phyloP scores from a whole-genome alignment of 345 rosid genomes.

The Erysimum cheiranthoides region DNA sequence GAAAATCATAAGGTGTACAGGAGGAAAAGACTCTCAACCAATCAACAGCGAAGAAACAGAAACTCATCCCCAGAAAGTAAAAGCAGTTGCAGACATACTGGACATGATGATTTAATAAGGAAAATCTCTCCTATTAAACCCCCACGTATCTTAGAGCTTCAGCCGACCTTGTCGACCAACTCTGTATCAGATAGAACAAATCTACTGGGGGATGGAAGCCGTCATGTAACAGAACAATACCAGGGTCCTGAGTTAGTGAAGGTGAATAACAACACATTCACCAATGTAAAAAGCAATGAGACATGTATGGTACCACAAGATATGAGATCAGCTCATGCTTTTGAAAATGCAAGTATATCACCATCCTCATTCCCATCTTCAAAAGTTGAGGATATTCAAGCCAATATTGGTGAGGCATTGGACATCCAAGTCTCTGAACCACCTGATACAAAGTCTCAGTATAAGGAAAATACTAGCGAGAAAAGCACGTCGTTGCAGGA shows the following conservation, averaged over 20 bases:
- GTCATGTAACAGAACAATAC: constrained; percentile 40
- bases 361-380: constrained; percentile 42
- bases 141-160: constrained; percentile 43
- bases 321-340: constrained; percentile 31
- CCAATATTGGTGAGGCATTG: constrained; percentile 42
- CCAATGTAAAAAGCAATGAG: constrained; percentile 30
- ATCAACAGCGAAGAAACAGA: constrained; percentile 36
- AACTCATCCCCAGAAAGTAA: constrained; percentile 59
- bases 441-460: constrained; percentile 36
- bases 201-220: constrained; percentile 22
- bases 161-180: constrained; percentile 40
- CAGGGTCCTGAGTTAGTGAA: constrained; percentile 36
- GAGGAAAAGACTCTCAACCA: constrained; percentile 53
- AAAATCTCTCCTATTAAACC: constrained; percentile 36
- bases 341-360: constrained; percentile 39
- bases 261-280: constrained; percentile 34
- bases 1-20: constrained; percentile 54
- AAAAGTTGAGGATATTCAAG: constrained; percentile 40
- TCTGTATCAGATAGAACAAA: constrained; percentile 40
- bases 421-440: constrained; percentile 44
- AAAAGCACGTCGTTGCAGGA: constrained; percentile 41
- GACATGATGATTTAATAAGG: constrained; percentile 33
- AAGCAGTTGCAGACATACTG: constrained; percentile 47
- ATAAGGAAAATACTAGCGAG: constrained; percentile 40
- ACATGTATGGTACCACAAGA: constrained; percentile 37